Conservation (phyloP, 331 rosid genomes). For the Pyrus hybrid region DNA sequence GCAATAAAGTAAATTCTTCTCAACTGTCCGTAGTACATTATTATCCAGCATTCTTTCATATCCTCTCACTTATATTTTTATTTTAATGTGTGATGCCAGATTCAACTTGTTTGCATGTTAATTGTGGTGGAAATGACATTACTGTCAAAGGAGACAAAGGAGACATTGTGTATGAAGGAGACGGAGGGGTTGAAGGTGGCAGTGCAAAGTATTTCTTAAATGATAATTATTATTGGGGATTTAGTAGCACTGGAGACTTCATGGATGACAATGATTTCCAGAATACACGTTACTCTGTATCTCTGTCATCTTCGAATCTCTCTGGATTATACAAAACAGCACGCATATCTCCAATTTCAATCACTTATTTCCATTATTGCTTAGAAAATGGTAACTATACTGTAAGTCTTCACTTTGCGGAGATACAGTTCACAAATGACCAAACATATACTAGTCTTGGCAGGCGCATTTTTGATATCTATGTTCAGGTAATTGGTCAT, state of each 20-base stretch:
- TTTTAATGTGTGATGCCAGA: constrained; percentile 30
- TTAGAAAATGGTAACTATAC: constrained; percentile 76
- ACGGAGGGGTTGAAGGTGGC: constrained; percentile 55
- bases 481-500: constrained; percentile 61
- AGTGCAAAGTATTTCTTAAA: constrained; percentile 37
- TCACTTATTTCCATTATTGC: constrained; percentile 76
- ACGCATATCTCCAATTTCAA: constrained; percentile 57
- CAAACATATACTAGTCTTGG: constrained; percentile 57
- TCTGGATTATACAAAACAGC: constrained; percentile 57
- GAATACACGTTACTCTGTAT: constrained; percentile 43
- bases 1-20: background rate
- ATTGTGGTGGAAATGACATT: constrained; percentile 66
- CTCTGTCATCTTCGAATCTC: constrained; percentile 31
- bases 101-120: constrained; percentile 67
- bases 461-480: constrained; percentile 69
- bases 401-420: constrained; percentile 69
- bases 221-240: constrained; percentile 47
- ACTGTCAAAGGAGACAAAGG: constrained; percentile 26
- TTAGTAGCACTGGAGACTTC: constrained; percentile 92
- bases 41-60: background rate
- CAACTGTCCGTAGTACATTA: background rate
- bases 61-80: background rate
- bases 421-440: constrained; percentile 67
- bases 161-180: constrained; percentile 45
- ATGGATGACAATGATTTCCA: constrained; percentile 60